A percentile compares a stretch with the other conserved stretches of the same genome.
These are phyloP conservation scores for Wickerhamomyces rabaulensis DNA, from an alignment of 805 yeast genomes.

Conservation along the genomic window DNA sequence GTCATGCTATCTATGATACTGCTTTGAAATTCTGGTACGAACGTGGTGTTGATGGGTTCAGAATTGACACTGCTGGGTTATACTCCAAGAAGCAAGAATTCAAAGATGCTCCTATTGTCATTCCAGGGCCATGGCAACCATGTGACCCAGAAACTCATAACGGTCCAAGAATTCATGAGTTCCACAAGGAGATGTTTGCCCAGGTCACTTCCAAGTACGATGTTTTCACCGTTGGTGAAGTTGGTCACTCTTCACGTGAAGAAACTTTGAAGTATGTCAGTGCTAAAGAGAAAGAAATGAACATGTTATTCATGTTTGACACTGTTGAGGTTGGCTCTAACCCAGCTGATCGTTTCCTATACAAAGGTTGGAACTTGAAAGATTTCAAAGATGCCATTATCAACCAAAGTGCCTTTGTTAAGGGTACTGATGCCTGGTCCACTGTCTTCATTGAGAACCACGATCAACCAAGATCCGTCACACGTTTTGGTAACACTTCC, in stretches of 20 bases:
- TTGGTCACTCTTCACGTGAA: constrained; percentile 37
- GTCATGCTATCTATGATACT: constrained; percentile 34
- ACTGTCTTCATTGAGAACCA: constrained; percentile 53
- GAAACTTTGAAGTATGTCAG: constrained; percentile 38
- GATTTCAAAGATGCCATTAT: constrained; percentile 38
- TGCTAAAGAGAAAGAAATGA: constrained; percentile 33
- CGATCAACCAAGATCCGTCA: constrained; percentile 50
- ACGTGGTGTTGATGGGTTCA: constrained; percentile 53
- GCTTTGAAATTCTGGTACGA: constrained; percentile 51
- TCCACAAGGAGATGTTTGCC: constrained; percentile 45
- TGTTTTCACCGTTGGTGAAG: constrained; percentile 55
- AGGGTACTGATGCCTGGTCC: constrained; percentile 52
- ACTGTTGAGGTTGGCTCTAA: constrained; percentile 34
- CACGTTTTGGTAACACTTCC: constrained; percentile 45
- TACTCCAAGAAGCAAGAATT: constrained; percentile 42
- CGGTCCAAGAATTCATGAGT: constrained; percentile 56
- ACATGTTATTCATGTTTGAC: constrained; percentile 35
- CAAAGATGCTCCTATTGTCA: constrained; percentile 44
- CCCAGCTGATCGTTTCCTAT: constrained; percentile 30
- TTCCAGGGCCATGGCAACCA: constrained; percentile 38
- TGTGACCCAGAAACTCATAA: constrained; percentile 28
- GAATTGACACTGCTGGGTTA: constrained; percentile 51
- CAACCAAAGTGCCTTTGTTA: constrained; percentile 32
- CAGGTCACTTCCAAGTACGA: constrained; percentile 41
- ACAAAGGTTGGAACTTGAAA: constrained; percentile 28